Percentiles rank a stretch among this genome's conserved stretches.
These are phyloP conservation scores for Ramalina peruviana DNA, from an alignment of 495 filamentous ascomycete genomes.

Conservation along the genomic window DNA sequence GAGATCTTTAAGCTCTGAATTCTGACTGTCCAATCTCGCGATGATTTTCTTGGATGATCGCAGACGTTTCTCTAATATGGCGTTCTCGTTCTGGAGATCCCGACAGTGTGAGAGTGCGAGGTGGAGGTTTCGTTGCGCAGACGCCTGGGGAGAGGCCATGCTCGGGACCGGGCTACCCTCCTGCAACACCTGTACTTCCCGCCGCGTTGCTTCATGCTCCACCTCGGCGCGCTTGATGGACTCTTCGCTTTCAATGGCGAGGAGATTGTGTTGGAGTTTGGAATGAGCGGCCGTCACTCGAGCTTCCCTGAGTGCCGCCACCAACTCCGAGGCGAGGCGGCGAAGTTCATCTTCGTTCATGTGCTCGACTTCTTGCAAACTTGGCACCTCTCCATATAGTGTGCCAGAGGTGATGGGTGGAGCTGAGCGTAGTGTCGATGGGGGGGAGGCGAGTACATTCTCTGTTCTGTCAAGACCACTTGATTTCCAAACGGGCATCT, in stretches of 20 bases:
- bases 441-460: conserved; percentile 33
- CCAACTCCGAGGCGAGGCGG: conserved; percentile 41
- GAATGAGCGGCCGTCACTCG: conserved; percentile 81
- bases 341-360: conserved; percentile 46
- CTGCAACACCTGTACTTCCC: conserved; percentile 80
- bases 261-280: conserved; percentile 79
- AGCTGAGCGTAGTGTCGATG: conserved; percentile 39
- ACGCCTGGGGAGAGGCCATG: conserved; percentile 25
- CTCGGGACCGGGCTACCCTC: conserved; percentile 28
- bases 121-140: conserved; percentile 29
- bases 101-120: conserved; percentile 37
- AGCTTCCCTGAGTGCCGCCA: conserved; percentile 40
- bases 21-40: conserved; percentile 50
- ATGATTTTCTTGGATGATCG: conserved; percentile 64
- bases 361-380: conserved; percentile 47
- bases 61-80: conserved; percentile 45
- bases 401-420: conserved; percentile 31
- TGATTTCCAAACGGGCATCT: conserved; percentile 31
- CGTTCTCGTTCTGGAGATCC: conserved; percentile 50
- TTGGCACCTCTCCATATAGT: conserved; percentile 38
- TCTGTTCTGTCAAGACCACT: conserved; percentile 1
- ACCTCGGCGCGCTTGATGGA: conserved; percentile 78
- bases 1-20: conserved; percentile 49
- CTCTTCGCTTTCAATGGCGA: conserved; percentile 75
- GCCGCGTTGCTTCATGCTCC: conserved; percentile 82